Evolutionary conservation across 163 green algal genomes (phyloP), one percentile per base, ranked within the genome.

Genomic region (Scenedesmus sp.): DNA sequence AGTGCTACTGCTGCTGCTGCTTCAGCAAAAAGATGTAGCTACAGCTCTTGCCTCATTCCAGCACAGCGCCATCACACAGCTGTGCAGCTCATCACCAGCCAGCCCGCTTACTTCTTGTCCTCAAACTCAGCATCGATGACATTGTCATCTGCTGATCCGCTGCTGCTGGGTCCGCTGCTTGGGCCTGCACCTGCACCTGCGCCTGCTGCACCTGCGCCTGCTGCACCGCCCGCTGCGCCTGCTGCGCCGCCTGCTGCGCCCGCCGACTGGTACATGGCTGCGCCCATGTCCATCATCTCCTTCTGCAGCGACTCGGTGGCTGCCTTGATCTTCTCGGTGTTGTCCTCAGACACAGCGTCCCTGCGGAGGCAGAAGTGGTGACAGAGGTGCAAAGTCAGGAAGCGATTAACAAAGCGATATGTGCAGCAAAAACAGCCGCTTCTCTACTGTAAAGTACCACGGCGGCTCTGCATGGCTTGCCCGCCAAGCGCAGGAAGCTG

Each of bases 51-150:
- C 4, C 66, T 76, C 16, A 26, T 5, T 13, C 10, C 52, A n/a
- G 34, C 34, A 46, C 34, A 46, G 34, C 34, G n/a, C 2, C 82
- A 64, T 2, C 46, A 79, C 60, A 81, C 62, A 89, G n/a, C 15
- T 82, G 59, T 13, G 0, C 12, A 59, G 57, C 34, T 60, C 34
- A 60, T 34, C 34, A 46, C 55, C 82, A n/a, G 6, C 23, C 9
- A 16, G 20, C 34, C 15, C 0, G 10, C 54, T 87, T 90, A 92
- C 88, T 94, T 87, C 66, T 93, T 93, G 88, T 99, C 98, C 2
- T 94, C 97, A 96, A 99, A 99, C 93, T 99, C 98, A 55, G 98
- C 98, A 86, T 99, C 98, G 46, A 99, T 99, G 16, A 99, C 98
- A 82, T 97, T 96, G 90, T 99, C 98, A 74, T 95, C 94, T 34